These are phyloP conservation scores for Populus hybrid DNA, from an alignment of 441 rosid genomes.

Conservation along the genomic window DNA sequence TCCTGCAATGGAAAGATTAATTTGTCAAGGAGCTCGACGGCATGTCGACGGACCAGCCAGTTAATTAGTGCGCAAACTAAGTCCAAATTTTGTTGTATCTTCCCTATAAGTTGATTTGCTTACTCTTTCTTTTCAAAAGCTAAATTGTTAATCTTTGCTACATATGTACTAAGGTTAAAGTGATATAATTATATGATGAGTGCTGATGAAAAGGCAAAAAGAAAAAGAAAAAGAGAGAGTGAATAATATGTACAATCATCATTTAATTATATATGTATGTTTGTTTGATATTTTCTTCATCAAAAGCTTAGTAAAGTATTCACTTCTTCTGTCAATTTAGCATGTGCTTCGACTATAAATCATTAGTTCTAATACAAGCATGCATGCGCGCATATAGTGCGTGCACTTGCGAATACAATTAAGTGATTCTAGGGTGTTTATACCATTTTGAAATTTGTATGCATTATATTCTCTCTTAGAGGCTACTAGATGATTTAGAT, in stretches of 20 bases:
- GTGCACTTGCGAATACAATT: too few species aligned
- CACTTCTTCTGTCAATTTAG: background rate
- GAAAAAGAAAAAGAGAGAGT: too few species aligned
- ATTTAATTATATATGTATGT: background rate
- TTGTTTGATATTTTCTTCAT: background rate
- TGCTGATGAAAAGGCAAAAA: too few species aligned
- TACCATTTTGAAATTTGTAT: too few species aligned
- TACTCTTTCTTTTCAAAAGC: background rate
- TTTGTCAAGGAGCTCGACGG: constrained; percentile 24
- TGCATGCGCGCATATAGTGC: too few species aligned
- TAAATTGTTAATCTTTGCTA: background rate
- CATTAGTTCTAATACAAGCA: background rate
- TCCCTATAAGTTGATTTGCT: background rate
- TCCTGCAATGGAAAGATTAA: constrained; percentile 42
- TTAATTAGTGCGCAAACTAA: background rate
- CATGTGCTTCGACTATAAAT: background rate
- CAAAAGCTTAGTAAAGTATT: background rate
- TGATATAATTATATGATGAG: too few species aligned
- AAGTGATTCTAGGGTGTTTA: too few species aligned
- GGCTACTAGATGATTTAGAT: background rate
- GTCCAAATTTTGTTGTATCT: background rate
- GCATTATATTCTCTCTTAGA: too few species aligned
- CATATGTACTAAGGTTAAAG: background rate
- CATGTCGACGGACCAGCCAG: constrained; percentile 1
- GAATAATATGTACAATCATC: too few species aligned